Evolutionary conservation across 768 basidiomycete species (phyloP).

Genomic region (Candolleomyces eurysporus): DNA sequence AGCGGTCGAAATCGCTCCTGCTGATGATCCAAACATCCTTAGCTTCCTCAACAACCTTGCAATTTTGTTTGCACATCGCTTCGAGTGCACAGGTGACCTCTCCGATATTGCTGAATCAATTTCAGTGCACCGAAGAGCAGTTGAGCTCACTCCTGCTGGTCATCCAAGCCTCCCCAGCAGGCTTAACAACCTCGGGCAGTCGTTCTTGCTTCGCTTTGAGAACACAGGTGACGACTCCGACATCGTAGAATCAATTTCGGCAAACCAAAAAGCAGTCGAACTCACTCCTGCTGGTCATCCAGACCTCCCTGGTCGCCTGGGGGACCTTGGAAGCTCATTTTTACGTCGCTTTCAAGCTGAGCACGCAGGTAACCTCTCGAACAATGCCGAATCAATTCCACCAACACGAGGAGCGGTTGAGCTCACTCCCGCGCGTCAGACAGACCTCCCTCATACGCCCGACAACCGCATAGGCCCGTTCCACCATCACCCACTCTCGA

Average conservation of each 20-base stretch:
- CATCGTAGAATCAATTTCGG: neutral
- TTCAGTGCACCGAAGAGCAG: neutral
- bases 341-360: too few relatives aligned
- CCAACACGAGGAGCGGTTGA: too few relatives aligned
- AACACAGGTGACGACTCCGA: neutral
- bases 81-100: neutral
- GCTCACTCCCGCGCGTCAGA: too few relatives aligned
- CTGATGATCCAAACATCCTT: neutral
- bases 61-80: neutral
- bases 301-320: too few relatives aligned
- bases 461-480: neutral
- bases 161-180: neutral
- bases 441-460: neutral
- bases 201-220: neutral
- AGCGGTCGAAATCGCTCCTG: slow-evolving; percentile 4
- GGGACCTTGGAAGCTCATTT: too few relatives aligned
- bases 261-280: neutral
- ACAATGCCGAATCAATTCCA: too few relatives aligned
- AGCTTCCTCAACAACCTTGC: neutral
- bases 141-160: neutral
- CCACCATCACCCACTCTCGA: neutral
- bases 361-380: too few relatives aligned
- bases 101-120: neutral
- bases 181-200: neutral
- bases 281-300: neutral